Evolutionary conservation across 257 asterid genomes (phyloP).

Genomic region (Capsicum chinense): DNA sequence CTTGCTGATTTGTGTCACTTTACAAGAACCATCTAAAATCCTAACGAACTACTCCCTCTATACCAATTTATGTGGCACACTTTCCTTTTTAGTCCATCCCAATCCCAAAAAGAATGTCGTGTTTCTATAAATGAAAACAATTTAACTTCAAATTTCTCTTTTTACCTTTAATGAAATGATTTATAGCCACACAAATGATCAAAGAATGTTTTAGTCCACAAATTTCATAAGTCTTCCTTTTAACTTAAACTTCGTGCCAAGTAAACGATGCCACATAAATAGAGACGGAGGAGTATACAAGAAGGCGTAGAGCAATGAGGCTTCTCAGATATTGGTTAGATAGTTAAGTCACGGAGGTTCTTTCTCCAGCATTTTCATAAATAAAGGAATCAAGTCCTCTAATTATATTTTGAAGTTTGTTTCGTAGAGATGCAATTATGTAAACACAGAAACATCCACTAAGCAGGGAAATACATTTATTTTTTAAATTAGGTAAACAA

Average conservation of each 20-base stretch:
- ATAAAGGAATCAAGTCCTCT: neutral
- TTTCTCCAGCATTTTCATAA: neutral
- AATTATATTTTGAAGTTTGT: neutral
- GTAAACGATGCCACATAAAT: no score
- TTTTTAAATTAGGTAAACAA: no score
- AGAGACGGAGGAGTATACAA: neutral
- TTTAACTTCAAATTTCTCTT: no score
- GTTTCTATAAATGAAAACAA: no score
- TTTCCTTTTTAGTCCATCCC: no score
- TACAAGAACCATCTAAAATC: conserved; percentile 25
- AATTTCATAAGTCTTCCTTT: no score
- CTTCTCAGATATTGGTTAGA: neutral
- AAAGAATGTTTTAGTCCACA: no score
- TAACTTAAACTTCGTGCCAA: no score
- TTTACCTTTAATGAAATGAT: no score
- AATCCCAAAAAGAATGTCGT: no score
- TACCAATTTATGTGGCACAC: no score
- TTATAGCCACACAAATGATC: no score
- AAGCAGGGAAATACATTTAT: conserved; percentile 17
- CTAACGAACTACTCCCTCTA: neutral
- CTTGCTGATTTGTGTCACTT: neutral
- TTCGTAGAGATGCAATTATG: conserved; percentile 18
- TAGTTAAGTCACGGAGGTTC: neutral
- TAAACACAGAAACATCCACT: neutral
- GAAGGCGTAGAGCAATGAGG: neutral